Evolutionary conservation across 2,329 filamentous ascomycete species (phyloP).

Genomic region (Fusarium papillatum): DNA sequence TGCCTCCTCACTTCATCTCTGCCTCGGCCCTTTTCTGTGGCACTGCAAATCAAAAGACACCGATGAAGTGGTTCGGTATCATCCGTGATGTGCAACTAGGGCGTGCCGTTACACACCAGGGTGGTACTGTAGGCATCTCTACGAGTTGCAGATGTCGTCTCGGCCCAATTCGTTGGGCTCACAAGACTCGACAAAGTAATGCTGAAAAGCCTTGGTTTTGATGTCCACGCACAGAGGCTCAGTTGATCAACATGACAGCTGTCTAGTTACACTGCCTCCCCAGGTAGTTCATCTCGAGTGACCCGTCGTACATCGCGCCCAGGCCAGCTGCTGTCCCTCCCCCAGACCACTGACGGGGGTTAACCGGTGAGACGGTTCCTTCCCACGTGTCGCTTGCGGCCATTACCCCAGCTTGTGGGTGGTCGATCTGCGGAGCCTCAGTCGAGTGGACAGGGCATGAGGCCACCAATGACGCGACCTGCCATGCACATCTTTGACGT

Average conservation of each 20-base stretch:
- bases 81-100: not conserved
- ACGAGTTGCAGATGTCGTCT: slow-evolving; percentile 4
- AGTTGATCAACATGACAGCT: not conserved
- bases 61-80: not conserved
- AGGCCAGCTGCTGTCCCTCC: not conserved
- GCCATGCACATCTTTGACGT: not conserved
- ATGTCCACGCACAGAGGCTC: not conserved
- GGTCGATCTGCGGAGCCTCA: not conserved
- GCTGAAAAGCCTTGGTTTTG: not conserved
- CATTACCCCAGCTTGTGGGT: not conserved
- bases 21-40: not conserved
- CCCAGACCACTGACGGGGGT: not conserved
- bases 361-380: not conserved
- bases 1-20: not conserved
- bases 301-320: not conserved
- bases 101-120: not conserved
- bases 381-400: not conserved
- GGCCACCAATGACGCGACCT: not conserved
- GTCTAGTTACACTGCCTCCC: not conserved
- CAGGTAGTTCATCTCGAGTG: not conserved
- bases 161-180: slow-evolving; percentile 25
- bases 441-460: not conserved
- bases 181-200: not conserved
- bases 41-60: not conserved
- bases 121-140: not conserved